These are phyloP conservation scores for Lipomyces japonicus DNA, from an alignment of 805 yeast species.

Conservation along the genomic window DNA sequence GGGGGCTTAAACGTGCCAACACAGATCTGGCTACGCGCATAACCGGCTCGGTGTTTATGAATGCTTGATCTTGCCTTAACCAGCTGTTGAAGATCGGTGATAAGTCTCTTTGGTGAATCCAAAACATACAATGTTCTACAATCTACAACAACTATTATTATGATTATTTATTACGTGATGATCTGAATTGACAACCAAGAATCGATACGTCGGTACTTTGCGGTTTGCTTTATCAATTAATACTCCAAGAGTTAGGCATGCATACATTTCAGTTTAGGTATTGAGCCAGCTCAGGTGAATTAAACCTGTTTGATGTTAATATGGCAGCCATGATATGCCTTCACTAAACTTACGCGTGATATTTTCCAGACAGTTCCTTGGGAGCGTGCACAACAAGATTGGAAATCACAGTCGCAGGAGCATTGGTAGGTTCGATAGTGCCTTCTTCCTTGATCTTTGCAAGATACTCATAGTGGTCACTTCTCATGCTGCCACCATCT, in stretches of 20 bases:
- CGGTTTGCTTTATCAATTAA: too few species aligned
- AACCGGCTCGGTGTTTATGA: too few species aligned
- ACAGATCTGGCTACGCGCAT: too few species aligned
- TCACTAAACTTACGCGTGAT: slow-evolving; percentile 48
- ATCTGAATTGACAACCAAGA: too few species aligned
- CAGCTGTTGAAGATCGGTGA: too few species aligned
- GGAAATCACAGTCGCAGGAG: slow-evolving; percentile 69
- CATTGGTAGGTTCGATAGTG: slow-evolving; percentile 59
- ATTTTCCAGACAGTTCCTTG: slow-evolving; percentile 59
- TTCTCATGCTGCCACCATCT: slow-evolving; percentile 24
- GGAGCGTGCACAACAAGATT: slow-evolving; percentile 61
- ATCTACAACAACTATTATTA: too few species aligned
- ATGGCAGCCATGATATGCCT: background rate
- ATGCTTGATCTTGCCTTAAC: too few species aligned
- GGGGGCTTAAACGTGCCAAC: too few species aligned
- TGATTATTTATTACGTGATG: too few species aligned
- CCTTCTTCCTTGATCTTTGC: slow-evolving; percentile 42
- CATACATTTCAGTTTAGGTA: background rate
- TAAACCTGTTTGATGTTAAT: slow-evolving; percentile 6
- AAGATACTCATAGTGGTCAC: slow-evolving; percentile 20
- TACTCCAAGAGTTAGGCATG: background rate
- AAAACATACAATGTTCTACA: too few species aligned
- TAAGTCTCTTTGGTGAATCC: too few species aligned
- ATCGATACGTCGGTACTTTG: too few species aligned
- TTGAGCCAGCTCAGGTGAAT: slow-evolving; percentile 16